Percentiles rank a stretch among this genome's conserved stretches.
phyloP scores from a whole-genome alignment of 495 filamentous ascomycete species.

The Trichoderma orchidacearum region DNA sequence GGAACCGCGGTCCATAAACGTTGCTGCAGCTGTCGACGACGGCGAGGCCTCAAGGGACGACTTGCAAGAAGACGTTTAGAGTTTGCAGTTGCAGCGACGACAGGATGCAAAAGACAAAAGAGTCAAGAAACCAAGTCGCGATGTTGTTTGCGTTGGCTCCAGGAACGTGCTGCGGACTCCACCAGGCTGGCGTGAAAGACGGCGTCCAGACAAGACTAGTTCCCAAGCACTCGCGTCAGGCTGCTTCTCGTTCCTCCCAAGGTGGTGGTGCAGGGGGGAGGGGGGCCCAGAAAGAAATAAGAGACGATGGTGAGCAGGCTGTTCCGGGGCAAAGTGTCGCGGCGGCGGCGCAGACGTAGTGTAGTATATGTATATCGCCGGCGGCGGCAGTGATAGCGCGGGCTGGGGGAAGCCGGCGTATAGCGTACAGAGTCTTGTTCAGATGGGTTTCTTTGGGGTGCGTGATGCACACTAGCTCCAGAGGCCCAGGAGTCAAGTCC shows the following conservation, averaged over 20 bases:
- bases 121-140: not conserved
- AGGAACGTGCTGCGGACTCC: conserved; percentile 25
- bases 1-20: conserved; percentile 79
- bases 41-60: conserved; percentile 11
- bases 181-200: not conserved
- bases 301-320: not conserved
- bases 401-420: not conserved
- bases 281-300: not conserved
- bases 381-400: not conserved
- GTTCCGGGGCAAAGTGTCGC: not conserved
- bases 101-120: not conserved
- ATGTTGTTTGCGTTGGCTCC: conserved; percentile 17
- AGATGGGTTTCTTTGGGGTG: not conserved
- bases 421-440: not conserved
- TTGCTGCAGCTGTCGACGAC: conserved; percentile 11
- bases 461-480: not conserved
- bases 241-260: not conserved
- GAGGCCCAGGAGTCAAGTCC: not conserved
- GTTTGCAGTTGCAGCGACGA: not conserved
- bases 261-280: not conserved
- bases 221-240: not conserved
- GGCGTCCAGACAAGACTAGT: not conserved
- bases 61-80: conserved; percentile 14
- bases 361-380: conserved; percentile 1
- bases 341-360: not conserved